phyloP scores from a whole-genome alignment of 2,329 filamentous ascomycete genomes.

The Colletotrichum zoysiae region DNA sequence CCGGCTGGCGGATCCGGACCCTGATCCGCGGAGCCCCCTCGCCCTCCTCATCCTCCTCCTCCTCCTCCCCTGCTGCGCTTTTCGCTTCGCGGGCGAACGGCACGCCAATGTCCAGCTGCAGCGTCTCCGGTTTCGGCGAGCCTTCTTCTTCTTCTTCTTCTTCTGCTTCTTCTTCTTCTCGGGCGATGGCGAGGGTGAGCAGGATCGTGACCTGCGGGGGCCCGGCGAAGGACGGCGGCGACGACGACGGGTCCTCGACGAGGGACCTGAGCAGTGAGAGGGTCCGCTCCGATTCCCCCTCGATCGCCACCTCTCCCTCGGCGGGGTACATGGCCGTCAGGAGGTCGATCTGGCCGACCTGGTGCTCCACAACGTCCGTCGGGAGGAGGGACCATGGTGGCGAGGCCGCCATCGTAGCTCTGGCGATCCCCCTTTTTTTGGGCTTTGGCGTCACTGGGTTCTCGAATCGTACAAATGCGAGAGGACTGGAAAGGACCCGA shows the following conservation, averaged over 20 bases:
- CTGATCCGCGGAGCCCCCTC: constrained; percentile 56
- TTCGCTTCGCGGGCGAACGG: constrained; percentile 47
- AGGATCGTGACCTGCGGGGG: constrained; percentile 43
- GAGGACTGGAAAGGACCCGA: neutral
- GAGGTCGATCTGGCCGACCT: constrained; percentile 64
- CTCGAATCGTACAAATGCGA: neutral
- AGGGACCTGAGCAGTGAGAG: neutral
- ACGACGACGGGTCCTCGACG: neutral
- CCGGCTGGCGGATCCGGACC: constrained; percentile 61
- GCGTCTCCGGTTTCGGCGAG: constrained; percentile 13
- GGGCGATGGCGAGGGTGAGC: constrained; percentile 46
- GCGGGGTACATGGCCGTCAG: constrained; percentile 64
- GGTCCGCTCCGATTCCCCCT: neutral
- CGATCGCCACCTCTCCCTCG: constrained; percentile 46
- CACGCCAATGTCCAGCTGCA: constrained; percentile 53
- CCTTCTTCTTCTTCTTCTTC: constrained; percentile 29
- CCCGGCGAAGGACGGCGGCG: neutral
- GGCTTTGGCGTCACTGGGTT: neutral
- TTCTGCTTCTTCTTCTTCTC: constrained; percentile 22
- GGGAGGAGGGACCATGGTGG: constrained; percentile 48
- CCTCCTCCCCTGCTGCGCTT: constrained; percentile 46
- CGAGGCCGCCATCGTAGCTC: constrained; percentile 16
- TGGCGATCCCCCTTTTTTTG: no score
- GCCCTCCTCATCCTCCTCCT: neutral
- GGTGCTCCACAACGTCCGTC: constrained; percentile 59